A percentile compares a stretch with the other conserved stretches of the same genome.
phyloP scores from a whole-genome alignment of 2,329 filamentous ascomycete genomes.

The Lomentospora prolificans region DNA sequence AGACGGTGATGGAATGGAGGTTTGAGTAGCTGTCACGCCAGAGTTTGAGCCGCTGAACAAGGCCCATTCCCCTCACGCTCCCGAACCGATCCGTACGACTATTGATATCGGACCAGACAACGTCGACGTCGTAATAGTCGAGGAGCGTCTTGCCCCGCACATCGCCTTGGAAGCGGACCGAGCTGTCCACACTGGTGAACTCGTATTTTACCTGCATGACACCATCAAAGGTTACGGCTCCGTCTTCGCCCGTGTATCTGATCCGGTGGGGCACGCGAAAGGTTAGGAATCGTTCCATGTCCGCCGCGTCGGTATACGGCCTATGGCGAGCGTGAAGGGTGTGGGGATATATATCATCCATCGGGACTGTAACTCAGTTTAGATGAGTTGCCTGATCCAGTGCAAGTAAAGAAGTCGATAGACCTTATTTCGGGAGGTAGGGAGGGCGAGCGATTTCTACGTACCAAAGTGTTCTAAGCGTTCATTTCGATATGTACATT shows the following conservation, averaged over 20 bases:
- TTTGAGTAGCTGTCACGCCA: slow-evolving; percentile 39
- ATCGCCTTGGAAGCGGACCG: slow-evolving; percentile 39
- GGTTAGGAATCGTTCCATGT: slow-evolving; percentile 38
- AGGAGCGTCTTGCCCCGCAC: slow-evolving; percentile 36
- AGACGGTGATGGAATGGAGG: slow-evolving; percentile 36
- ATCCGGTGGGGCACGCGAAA: slow-evolving; percentile 39
- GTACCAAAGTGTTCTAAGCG: slow-evolving; percentile 40
- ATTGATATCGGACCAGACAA: slow-evolving; percentile 41
- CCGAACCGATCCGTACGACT: slow-evolving; percentile 39
- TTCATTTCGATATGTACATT: slow-evolving; percentile 42
- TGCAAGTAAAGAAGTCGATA: background rate
- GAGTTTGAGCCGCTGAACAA: slow-evolving; percentile 41
- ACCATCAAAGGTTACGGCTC: slow-evolving; percentile 37
- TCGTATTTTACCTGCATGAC: slow-evolving; percentile 39
- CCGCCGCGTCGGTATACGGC: slow-evolving; percentile 37
- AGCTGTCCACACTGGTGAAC: slow-evolving; percentile 37
- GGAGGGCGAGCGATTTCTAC: slow-evolving; percentile 12
- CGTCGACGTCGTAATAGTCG: slow-evolving; percentile 42
- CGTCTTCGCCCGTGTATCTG: slow-evolving; percentile 36
- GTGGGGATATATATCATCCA: slow-evolving; percentile 37
- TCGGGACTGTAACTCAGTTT: slow-evolving; percentile 28
- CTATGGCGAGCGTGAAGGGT: slow-evolving; percentile 41
- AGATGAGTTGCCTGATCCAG: no score
- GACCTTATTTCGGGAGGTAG: background rate
- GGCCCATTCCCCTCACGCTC: slow-evolving; percentile 38